Percentiles rank a stretch among this genome's conserved stretches.
These are phyloP conservation scores for Gautieria morchelliformis DNA, from an alignment of 768 basidiomycete genomes.

Conservation along the genomic window DNA sequence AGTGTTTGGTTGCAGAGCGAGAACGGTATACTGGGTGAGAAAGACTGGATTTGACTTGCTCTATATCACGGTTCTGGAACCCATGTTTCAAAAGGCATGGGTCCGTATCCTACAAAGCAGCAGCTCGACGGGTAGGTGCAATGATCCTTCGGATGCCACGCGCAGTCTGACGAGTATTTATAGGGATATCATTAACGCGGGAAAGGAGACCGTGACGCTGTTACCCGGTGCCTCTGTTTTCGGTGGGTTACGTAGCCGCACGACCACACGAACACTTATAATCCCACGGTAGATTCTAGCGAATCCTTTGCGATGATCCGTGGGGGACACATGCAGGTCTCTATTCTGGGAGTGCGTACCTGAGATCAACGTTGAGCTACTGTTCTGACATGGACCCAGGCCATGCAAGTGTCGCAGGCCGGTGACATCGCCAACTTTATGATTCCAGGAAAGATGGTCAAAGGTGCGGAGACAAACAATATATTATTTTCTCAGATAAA, in stretches of 20 bases:
- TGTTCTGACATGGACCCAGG: slow-evolving; percentile 31
- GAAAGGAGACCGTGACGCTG: slow-evolving; percentile 90
- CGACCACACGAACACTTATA: neutral
- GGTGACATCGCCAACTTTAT: slow-evolving; percentile 98
- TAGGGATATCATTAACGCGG: slow-evolving; percentile 89
- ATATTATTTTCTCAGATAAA: slow-evolving; percentile 6
- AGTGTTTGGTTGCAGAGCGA: slow-evolving; percentile 88
- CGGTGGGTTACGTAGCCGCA: slow-evolving; percentile 36
- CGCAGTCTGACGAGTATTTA: neutral
- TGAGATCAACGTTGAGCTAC: neutral
- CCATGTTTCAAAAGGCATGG: slow-evolving; percentile 15
- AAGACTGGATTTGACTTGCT: slow-evolving; percentile 16
- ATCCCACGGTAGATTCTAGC: slow-evolving; percentile 51
- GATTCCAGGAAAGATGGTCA: slow-evolving; percentile 92
- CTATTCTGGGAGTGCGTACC: slow-evolving; percentile 75
- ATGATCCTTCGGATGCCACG: neutral
- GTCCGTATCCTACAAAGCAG: slow-evolving; percentile 73
- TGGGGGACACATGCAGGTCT: slow-evolving; percentile 89
- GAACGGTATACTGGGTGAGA: slow-evolving; percentile 85
- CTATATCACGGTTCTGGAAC: neutral
- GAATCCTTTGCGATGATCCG: slow-evolving; percentile 98
- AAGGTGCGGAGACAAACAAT: slow-evolving; percentile 35
- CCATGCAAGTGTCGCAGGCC: slow-evolving; percentile 89
- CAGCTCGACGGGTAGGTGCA: slow-evolving; percentile 67
- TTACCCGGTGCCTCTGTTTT: slow-evolving; percentile 88